Evolutionary conservation across 2,329 filamentous ascomycete species (phyloP).

Genomic region (Knoxdaviesia capensis): DNA sequence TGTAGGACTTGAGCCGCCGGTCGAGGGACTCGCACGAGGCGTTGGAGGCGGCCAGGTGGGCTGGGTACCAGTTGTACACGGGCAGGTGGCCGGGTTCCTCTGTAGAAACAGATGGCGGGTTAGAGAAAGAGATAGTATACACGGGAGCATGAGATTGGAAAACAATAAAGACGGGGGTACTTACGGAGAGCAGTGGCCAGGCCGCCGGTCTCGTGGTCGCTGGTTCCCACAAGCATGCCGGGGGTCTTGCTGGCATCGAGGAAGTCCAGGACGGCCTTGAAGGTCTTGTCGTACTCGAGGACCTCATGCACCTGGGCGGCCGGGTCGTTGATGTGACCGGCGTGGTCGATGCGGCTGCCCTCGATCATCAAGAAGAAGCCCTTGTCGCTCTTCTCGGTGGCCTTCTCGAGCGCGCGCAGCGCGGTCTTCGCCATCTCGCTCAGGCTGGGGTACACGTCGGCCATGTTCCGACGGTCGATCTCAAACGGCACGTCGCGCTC

Average conservation of each 20-base stretch:
- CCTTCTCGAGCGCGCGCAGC: conserved; percentile 56
- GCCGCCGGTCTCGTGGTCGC: conserved; percentile 91
- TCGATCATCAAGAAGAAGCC: conserved; percentile 99
- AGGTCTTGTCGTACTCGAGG: conserved; percentile 79
- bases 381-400: conserved; percentile 65
- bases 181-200: conserved; percentile 60
- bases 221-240: conserved; percentile 71
- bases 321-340: conserved; percentile 69
- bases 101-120: conserved; percentile 6
- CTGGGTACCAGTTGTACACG: conserved; percentile 60
- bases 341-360: conserved; percentile 88
- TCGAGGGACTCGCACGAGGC: conserved; percentile 57
- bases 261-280: conserved; percentile 69
- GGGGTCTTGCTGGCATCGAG: conserved; percentile 52
- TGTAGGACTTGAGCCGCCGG: conserved; percentile 36
- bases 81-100: conserved; percentile 30
- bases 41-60: conserved; percentile 55
- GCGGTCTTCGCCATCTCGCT: conserved; percentile 82
- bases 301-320: conserved; percentile 80
- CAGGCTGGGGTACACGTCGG: conserved; percentile 67
- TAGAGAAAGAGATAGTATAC: conserved; percentile 18
- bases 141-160: neutral
- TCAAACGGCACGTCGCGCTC: conserved; percentile 74
- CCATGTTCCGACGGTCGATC: conserved; percentile 64
- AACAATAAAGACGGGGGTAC: conserved; percentile 8